Base-by-base conservation (phyloP, 495 filamentous ascomycete species). In the Pseudoneurospora amorphoporcata region DNA sequence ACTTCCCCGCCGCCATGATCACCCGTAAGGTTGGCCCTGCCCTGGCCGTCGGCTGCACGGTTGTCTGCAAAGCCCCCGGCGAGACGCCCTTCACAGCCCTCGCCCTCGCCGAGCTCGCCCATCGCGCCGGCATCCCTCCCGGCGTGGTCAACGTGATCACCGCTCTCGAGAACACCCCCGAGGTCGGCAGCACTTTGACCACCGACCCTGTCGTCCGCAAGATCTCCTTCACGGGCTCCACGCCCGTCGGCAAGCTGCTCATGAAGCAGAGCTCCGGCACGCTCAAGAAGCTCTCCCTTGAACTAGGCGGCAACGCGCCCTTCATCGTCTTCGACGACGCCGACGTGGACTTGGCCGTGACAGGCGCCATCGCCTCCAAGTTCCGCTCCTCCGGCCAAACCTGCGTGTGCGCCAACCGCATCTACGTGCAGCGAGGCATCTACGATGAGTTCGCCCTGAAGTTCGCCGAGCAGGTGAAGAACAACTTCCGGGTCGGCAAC, bases 291-390 rank as follows among this genome's bases (percentile, higher is more conserved):
- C 84, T 95, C 23, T 92, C 89, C 5, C 90, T 97, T 77, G 94
- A 97, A 78, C 87, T 97, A 0, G 94, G 94, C 68, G 94, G 94
- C 29, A 97, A 97, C 79, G 91, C 93, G 0, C 94, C 94, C 2
- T 96, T 97, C 83, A 96, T 97, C 70, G 92, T 97, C 19, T 97
- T 97, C 75, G 92, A 96, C 71, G 94, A 97, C 76, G 92, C 94
- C 40, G 91, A 97, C 77, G 81, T 97, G 43, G 92, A 93, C 72
- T 81, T 83, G 0, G 94, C 94, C 6, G 91, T 97, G 7, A 84
- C 87, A 1, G 94, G 92, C 8, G 92, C 91, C 8, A 85, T 97
- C 68, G 80, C 88, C 37, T 90, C 86, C 77, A 97, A 97, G 81
- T 97, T 97, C 88, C 88, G 94, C 38, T 90, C 89, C 58, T 94